Evolutionary conservation across 2,329 filamentous ascomycete species (phyloP).

Genomic region (Microcyclosporella mali): DNA sequence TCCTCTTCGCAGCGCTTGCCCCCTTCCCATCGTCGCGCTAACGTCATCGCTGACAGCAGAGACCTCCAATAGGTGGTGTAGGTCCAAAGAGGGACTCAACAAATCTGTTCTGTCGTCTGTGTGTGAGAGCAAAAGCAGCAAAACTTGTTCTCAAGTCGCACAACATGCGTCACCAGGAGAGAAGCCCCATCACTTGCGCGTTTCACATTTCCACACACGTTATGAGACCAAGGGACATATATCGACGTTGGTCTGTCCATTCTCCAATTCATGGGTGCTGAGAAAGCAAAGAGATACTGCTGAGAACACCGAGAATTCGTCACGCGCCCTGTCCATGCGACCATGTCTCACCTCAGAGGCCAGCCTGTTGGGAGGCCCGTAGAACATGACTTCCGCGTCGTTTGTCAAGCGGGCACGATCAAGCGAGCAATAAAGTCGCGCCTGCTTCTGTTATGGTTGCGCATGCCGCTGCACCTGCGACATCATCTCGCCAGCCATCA

Average conservation of each 20-base stretch:
- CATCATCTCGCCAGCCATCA: too few relatives aligned
- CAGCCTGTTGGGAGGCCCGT: not conserved
- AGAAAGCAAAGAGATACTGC: too few relatives aligned
- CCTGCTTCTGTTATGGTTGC: not conserved
- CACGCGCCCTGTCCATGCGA: constrained; percentile 3
- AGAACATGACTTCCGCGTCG: not conserved
- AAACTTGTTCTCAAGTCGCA: not conserved
- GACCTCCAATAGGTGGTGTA: too few relatives aligned
- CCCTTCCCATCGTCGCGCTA: too few relatives aligned
- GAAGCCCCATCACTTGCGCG: not conserved
- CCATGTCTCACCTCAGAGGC: constrained; percentile 3
- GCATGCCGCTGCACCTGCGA: not conserved
- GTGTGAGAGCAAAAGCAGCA: not conserved
- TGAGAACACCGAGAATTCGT: not conserved
- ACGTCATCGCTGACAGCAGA: too few relatives aligned
- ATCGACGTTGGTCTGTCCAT: too few relatives aligned
- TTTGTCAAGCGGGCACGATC: constrained; percentile 1
- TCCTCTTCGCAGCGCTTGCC: too few relatives aligned
- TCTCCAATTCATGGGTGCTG: too few relatives aligned
- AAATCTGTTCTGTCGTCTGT: too few relatives aligned
- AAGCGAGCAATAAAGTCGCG: not conserved
- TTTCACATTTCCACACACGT: not conserved
- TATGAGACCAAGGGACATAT: too few relatives aligned
- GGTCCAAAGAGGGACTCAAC: too few relatives aligned
- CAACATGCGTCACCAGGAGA: not conserved